phyloP scores from a whole-genome alignment of 202 grass and related monocot species.

The Bolboschoenoplectus hybrid region DNA sequence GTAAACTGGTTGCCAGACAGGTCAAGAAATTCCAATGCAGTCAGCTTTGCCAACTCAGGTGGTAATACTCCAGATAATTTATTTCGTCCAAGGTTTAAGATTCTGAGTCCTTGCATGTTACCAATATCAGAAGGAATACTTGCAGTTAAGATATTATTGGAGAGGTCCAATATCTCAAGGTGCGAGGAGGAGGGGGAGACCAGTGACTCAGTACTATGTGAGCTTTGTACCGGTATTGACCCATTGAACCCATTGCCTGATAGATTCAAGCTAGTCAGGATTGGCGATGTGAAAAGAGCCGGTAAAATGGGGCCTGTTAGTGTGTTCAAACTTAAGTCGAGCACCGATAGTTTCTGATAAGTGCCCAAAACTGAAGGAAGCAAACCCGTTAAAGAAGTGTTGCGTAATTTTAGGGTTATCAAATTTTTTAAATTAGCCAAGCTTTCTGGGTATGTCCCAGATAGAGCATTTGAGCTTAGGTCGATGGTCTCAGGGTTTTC shows the following conservation, averaged over 20 bases:
- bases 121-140: conserved; percentile 80
- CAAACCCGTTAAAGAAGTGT: conserved; percentile 76
- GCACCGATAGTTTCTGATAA: conserved; percentile 70
- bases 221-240: conserved; percentile 75
- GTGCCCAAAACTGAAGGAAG: conserved; percentile 78
- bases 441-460: conserved; percentile 73
- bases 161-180: conserved; percentile 84
- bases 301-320: conserved; percentile 79
- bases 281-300: conserved; percentile 62
- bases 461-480: conserved; percentile 84
- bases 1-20: conserved; percentile 84
- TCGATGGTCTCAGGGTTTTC: conserved; percentile 67
- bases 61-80: conserved; percentile 80
- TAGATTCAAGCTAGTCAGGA: conserved; percentile 76
- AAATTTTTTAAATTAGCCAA: conserved; percentile 78
- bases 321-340: conserved; percentile 90
- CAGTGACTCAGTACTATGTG: conserved; percentile 74
- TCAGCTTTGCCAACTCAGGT: conserved; percentile 76
- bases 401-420: conserved; percentile 63
- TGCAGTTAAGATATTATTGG: conserved; percentile 78
- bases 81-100: conserved; percentile 72
- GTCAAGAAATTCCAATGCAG: conserved; percentile 73
- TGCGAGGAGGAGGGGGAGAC: conserved; percentile 56
- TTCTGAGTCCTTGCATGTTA: conserved; percentile 76
- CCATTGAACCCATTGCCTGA: conserved; percentile 84